These are phyloP conservation scores for Hsuehochloa calcarea DNA, from an alignment of 176 grass and related monocot genomes.

Conservation along the genomic window DNA sequence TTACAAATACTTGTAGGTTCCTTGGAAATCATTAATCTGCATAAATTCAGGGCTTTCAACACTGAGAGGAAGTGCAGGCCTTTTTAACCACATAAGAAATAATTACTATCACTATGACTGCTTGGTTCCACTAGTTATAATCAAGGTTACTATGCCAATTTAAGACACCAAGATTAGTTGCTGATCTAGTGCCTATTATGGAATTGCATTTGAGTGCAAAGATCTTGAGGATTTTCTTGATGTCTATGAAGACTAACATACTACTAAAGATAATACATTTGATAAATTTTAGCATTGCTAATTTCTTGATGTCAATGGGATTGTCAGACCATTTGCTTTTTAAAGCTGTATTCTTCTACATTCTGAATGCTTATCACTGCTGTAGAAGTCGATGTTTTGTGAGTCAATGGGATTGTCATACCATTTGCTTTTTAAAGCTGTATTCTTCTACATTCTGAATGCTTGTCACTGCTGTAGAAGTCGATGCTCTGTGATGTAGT, in stretches of 20 bases:
- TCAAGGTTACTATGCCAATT: neutral
- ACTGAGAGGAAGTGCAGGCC: neutral
- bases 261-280: neutral
- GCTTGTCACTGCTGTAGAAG: neutral
- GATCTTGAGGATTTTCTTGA: neutral
- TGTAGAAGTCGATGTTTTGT: neutral
- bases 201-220: neutral
- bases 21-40: conserved; percentile 7
- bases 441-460: neutral
- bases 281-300: neutral
- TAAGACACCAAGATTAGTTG: neutral
- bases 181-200: neutral
- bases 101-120: neutral
- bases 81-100: neutral
- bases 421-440: neutral
- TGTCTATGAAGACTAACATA: neutral
- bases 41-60: conserved; percentile 10
- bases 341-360: neutral
- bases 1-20: neutral
- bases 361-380: neutral
- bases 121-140: neutral
- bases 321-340: neutral
- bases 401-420: neutral
- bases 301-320: neutral
- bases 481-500: neutral